These are phyloP conservation scores for Magnusiomyces fungicola DNA, from an alignment of 1,139 yeast genomes.

Conservation along the genomic window DNA sequence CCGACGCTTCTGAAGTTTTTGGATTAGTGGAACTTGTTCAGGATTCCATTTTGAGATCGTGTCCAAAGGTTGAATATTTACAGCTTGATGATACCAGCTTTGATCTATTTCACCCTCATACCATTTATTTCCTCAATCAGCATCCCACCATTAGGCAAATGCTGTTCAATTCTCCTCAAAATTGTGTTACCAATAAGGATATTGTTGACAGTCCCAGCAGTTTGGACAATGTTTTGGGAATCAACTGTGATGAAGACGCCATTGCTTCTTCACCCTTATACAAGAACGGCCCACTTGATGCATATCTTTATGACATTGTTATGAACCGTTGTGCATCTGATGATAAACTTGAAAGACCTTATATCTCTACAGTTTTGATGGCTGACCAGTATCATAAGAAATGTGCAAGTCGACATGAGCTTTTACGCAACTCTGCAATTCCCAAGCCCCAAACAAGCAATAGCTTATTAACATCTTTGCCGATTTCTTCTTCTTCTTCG, in stretches of 20 bases:
- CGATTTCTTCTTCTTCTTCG: not conserved
- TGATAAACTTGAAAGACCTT: not conserved
- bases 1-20: not conserved
- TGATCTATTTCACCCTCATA: slow-evolving; percentile 1
- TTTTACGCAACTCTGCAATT: too few relatives aligned
- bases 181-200: not conserved
- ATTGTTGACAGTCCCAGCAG: not conserved
- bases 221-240: not conserved
- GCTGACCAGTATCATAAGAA: not conserved
- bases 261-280: not conserved
- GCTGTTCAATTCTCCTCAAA: not conserved
- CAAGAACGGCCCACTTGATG: not conserved
- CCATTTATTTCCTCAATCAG: not conserved
- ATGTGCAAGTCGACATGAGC: not conserved
- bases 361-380: not conserved
- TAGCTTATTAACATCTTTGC: not conserved
- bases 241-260: not conserved
- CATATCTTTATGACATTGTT: slow-evolving; percentile 1
- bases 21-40: not conserved
- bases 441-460: too few relatives aligned
- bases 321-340: not conserved
- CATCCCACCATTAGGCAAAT: not conserved
- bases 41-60: not conserved
- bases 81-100: not conserved
- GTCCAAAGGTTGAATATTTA: not conserved